Evolutionary conservation across 495 filamentous ascomycete genomes (phyloP).

Genomic region (Annulohypoxylon stygium): DNA sequence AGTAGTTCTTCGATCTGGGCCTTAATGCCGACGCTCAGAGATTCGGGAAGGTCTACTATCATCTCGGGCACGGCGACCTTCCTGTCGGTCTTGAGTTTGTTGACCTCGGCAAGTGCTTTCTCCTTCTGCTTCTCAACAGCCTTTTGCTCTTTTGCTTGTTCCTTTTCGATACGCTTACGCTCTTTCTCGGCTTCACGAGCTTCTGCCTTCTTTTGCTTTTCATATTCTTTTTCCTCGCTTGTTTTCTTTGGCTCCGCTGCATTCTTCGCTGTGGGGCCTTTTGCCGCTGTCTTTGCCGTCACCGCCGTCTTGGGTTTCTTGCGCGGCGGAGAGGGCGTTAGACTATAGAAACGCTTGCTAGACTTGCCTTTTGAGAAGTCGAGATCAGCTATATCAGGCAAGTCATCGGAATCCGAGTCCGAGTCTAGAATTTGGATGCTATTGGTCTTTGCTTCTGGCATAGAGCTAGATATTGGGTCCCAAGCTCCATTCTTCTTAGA

Average conservation of each 20-base stretch:
- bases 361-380: conserved; percentile 45
- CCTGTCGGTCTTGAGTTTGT: conserved; percentile 81
- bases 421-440: conserved; percentile 32
- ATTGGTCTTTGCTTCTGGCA: conserved; percentile 49
- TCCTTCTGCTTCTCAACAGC: conserved; percentile 74
- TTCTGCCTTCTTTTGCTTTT: conserved; percentile 54
- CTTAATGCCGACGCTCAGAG: conserved; percentile 68
- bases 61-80: conserved; percentile 83
- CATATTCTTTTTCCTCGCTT: conserved; percentile 52
- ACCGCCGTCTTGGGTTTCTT: conserved; percentile 17
- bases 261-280: conserved; percentile 23
- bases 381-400: conserved; percentile 56
- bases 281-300: conserved; percentile 7
- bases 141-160: conserved; percentile 70
- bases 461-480: conserved; percentile 66
- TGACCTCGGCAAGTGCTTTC: conserved; percentile 78
- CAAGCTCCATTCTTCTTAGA: conserved; percentile 51
- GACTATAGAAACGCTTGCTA: conserved; percentile 18
- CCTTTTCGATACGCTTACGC: conserved; percentile 62
- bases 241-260: conserved; percentile 48
- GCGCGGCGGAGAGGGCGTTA: conserved; percentile 39
- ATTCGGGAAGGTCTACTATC: conserved; percentile 80
- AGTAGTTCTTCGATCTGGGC: conserved; percentile 69
- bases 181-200: conserved; percentile 69
- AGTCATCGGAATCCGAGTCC: conserved; percentile 51